Evolutionary conservation across 2,329 filamentous ascomycete genomes (phyloP), one percentile per base, ranked within the genome.

Genomic region (Botrytis hyacinthi): DNA sequence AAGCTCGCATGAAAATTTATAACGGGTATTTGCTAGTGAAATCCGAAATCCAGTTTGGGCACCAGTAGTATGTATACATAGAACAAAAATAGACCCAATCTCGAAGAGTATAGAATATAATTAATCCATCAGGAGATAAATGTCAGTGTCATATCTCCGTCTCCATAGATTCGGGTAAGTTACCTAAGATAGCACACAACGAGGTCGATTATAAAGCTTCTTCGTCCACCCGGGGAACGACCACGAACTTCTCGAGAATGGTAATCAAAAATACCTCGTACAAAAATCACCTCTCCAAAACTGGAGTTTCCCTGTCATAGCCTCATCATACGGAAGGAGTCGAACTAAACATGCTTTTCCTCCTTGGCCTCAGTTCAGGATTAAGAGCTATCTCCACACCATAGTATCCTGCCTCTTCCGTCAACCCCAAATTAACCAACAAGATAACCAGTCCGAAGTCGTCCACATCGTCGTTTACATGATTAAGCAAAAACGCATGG

Each of bases 351-450:
- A 65, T 44, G 7, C 61, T 67, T 37, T 37, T 70, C 40, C 68
- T 60, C 29, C 26, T 6, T 20, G 51, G 51, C 32, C 67, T 60
- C 37, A n/a, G 10, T 10, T n/a, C 67, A 12, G 40, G 51, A 12
- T n/a, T 60, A n/a, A 35, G 29, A 32, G 48, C 67, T 29, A 35
- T 35, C n/a, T 70, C 51, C 18, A 61, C 18, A 29, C 48, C n/a
- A 62, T 62, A 70, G 35, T 35, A 46, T 16, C 29, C 70, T 12
- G 59, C 70, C n/a, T 71, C 57, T 12, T 35, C 26, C 22, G 14
- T 26, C 44, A 71, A 71, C 18, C 59, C 59, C 35, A 71, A 22
- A 29, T 32, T 26, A 4, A 71, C 57, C 32, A 71, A 42, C 12
- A 71, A 20, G 9, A 63, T 32, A 2, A 66, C 42, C 42, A 71